These are phyloP conservation scores for Claviceps sp. DNA, from an alignment of 2,329 filamentous ascomycete species.

Conservation along the genomic window DNA sequence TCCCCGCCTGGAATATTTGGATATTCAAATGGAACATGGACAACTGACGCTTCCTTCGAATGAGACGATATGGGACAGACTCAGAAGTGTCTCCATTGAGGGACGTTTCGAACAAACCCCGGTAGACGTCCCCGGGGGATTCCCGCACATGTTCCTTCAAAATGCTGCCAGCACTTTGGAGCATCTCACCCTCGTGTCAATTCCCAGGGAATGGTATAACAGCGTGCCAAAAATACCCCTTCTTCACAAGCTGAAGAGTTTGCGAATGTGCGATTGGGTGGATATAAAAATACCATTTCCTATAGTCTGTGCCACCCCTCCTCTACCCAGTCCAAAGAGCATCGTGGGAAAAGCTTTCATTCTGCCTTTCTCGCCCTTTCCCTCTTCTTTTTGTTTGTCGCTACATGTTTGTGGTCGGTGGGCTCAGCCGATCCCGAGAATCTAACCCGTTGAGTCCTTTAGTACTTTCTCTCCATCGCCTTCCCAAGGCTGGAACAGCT, in stretches of 20 bases:
- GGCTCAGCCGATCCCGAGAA: too few species aligned
- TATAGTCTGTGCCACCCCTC: constrained; percentile 2
- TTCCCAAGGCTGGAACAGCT: constrained; percentile 6
- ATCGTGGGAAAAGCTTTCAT: too few species aligned
- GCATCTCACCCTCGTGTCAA: constrained; percentile 11
- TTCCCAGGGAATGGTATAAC: constrained; percentile 10
- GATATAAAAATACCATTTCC: constrained; percentile 1
- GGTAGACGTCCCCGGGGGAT: neutral
- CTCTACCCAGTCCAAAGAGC: neutral
- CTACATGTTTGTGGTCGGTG: too few species aligned
- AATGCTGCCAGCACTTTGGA: constrained; percentile 9
- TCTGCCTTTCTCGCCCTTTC: too few species aligned
- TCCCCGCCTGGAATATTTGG: too few species aligned
- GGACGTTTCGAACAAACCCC: neutral
- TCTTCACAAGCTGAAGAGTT: constrained; percentile 16
- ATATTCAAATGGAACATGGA: too few species aligned
- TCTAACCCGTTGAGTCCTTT: neutral
- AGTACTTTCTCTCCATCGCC: constrained; percentile 12
- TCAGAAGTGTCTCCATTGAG: constrained; percentile 7
- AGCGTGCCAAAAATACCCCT: constrained; percentile 5
- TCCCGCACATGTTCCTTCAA: constrained; percentile 8
- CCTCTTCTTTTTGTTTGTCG: too few species aligned
- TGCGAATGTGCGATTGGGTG: constrained; percentile 13
- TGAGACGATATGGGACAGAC: constrained; percentile 4
- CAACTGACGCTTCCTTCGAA: constrained; percentile 1